A percentile compares a stretch with the other conserved stretches of the same genome.
Evolutionary conservation across 2,329 filamentous ascomycete species (phyloP).

Genomic region (Pleurostoma richardsiae): DNA sequence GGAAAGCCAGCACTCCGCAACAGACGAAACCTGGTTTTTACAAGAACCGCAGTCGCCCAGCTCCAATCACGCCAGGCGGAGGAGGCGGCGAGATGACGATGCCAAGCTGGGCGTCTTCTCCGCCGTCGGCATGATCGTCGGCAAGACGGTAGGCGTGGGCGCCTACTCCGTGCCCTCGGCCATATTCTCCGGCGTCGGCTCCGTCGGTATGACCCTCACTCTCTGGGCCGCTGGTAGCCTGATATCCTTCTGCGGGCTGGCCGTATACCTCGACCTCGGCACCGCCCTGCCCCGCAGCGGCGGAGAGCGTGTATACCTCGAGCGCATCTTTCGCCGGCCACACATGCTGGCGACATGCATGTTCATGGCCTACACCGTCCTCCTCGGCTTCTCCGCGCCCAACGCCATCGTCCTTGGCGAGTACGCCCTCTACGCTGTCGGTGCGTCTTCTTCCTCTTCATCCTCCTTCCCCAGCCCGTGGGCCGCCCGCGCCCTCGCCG

Average conservation of each 20-base stretch:
- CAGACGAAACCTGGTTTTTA: constrained; percentile 15
- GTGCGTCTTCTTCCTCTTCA: constrained; percentile 2
- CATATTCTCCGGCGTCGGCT: constrained; percentile 49
- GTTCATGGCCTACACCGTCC: constrained; percentile 44
- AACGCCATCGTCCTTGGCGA: constrained; percentile 48
- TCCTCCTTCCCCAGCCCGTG: constrained; percentile 30
- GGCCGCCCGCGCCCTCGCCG: constrained; percentile 43
- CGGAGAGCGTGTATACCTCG: constrained; percentile 49
- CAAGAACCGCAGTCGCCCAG: constrained; percentile 11
- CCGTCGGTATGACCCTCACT: constrained; percentile 46
- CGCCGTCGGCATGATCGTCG: constrained; percentile 29
- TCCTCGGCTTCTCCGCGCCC: constrained; percentile 45
- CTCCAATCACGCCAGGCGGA: constrained; percentile 1
- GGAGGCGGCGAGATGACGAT: constrained; percentile 9
- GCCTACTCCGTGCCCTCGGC: constrained; percentile 52
- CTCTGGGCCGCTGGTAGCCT: constrained; percentile 48
- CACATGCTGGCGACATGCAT: constrained; percentile 47
- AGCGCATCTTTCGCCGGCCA: constrained; percentile 45
- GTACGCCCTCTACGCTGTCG: constrained; percentile 42
- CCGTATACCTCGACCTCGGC: constrained; percentile 39
- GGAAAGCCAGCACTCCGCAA: constrained; percentile 7
- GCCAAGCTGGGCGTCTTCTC: constrained; percentile 28
- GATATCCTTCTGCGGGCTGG: constrained; percentile 37
- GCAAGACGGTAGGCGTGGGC: constrained; percentile 33
- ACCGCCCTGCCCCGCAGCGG: constrained; percentile 38